These are phyloP conservation scores for Ogataea hybrid DNA, from an alignment of 1,139 yeast genomes.

Conservation along the genomic window DNA sequence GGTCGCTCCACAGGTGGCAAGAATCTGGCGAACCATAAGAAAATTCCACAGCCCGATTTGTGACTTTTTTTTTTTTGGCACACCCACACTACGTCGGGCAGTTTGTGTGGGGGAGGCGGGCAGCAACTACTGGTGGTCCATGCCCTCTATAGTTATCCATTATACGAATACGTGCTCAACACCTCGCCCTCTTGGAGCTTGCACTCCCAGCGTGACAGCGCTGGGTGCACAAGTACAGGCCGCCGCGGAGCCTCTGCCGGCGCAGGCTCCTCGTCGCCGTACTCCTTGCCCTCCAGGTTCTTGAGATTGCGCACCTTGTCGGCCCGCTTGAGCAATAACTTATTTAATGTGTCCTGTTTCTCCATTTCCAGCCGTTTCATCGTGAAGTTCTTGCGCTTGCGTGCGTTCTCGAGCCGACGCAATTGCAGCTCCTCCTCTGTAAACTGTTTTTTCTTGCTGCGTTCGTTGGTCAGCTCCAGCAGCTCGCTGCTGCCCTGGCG, in stretches of 20 bases:
- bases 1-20: constrained; percentile 84
- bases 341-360: constrained; percentile 85
- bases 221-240: constrained; percentile 44
- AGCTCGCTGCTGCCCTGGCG: constrained; percentile 26
- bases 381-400: constrained; percentile 83
- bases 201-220: constrained; percentile 43
- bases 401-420: constrained; percentile 82
- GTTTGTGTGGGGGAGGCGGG: too few species aligned
- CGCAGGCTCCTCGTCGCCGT: constrained; percentile 32
- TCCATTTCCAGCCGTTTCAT: constrained; percentile 88
- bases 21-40: constrained; percentile 29
- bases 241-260: constrained; percentile 34
- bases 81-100: too few species aligned
- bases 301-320: constrained; percentile 52
- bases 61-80: background rate
- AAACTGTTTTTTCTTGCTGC: constrained; percentile 45
- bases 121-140: too few species aligned
- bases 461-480: constrained; percentile 36
- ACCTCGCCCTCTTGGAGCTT: constrained; percentile 18
- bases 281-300: constrained; percentile 36
- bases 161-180: constrained; percentile 14
- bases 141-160: background rate
- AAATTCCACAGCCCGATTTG: background rate
- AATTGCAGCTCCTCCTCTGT: constrained; percentile 84
- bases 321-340: constrained; percentile 80